Evolutionary conservation across 257 asterid species (phyloP).

Genomic region (Echites panduratus): DNA sequence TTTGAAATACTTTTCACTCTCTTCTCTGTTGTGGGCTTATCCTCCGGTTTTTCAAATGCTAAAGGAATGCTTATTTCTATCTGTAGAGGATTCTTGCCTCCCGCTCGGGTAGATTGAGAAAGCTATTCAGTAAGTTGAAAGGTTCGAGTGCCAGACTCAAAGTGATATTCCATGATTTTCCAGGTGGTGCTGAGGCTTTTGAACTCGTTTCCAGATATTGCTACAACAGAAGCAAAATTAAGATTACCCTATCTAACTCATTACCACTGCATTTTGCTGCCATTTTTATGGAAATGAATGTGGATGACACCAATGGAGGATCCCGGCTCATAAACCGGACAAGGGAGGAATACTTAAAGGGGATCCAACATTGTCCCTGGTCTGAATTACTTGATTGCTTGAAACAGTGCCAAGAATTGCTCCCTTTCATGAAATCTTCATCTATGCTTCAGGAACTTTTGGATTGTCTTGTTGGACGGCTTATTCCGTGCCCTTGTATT

Average conservation of each 20-base stretch:
- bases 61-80: not conserved
- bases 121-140: constrained; percentile 28
- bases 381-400: constrained; percentile 38
- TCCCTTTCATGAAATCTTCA: constrained; percentile 13
- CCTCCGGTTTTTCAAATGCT: not conserved
- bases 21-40: not conserved
- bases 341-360: constrained; percentile 16
- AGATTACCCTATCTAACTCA: constrained; percentile 32
- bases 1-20: not conserved
- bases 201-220: constrained; percentile 47
- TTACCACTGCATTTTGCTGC: constrained; percentile 44
- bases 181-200: constrained; percentile 57
- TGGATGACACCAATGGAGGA: constrained; percentile 12
- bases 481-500: constrained; percentile 15
- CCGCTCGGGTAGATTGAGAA: constrained; percentile 40
- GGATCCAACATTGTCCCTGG: constrained; percentile 39
- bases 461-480: constrained; percentile 31
- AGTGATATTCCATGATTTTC: constrained; percentile 52
- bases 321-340: constrained; percentile 25
- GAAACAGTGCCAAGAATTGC: constrained; percentile 37
- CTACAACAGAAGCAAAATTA: constrained; percentile 38
- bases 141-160: constrained; percentile 25
- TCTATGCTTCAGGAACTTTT: constrained; percentile 30
- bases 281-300: constrained; percentile 39
- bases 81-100: constrained; percentile 48